phyloP scores from a whole-genome alignment of 768 basidiomycete genomes.

The Lactifluus rugatus region DNA sequence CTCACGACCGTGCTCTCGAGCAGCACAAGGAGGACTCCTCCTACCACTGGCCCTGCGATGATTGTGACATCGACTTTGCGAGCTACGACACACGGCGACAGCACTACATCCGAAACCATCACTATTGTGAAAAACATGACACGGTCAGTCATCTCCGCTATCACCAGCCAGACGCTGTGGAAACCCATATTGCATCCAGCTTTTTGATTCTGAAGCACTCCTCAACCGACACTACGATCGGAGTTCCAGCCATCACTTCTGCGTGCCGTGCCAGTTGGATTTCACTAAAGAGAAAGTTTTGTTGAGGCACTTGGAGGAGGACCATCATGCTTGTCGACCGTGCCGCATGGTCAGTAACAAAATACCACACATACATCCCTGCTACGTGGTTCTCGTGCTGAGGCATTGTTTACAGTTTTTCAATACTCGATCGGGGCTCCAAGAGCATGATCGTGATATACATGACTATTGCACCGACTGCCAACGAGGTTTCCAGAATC shows the following conservation, averaged over 20 bases:
- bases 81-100: neutral
- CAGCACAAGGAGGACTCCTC: conserved; percentile 24
- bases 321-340: neutral
- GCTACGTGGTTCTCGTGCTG: neutral
- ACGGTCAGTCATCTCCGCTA: conserved; percentile 16
- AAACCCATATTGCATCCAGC: neutral
- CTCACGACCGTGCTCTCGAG: conserved; percentile 16
- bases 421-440: neutral
- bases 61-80: conserved; percentile 39
- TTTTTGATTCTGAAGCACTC: neutral
- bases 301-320: neutral
- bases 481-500: conserved; percentile 34
- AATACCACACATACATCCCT: neutral
- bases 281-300: neutral
- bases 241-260: neutral
- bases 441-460: conserved; percentile 14
- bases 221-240: neutral
- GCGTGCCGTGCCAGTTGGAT: no score
- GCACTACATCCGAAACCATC: neutral
- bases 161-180: neutral
- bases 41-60: conserved; percentile 36
- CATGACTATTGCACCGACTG: conserved; percentile 38
- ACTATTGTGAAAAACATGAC: neutral
- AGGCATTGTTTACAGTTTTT: neutral
- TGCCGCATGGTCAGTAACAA: neutral